phyloP scores from a whole-genome alignment of 1,284 basidiomycete genomes.

The Lentinula novae-zelandiae region DNA sequence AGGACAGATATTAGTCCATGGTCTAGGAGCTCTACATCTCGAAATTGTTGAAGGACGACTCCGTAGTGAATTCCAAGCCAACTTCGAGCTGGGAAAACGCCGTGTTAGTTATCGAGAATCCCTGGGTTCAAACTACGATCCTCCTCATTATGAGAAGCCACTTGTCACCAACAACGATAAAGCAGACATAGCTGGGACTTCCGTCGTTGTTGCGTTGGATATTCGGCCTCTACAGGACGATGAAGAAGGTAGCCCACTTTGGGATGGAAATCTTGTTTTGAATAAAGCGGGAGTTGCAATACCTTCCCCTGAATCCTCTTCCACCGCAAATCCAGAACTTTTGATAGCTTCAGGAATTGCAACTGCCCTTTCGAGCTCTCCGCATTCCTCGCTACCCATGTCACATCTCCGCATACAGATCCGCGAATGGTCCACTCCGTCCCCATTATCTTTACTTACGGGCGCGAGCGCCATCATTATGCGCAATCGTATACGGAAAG shows the following conservation, averaged over 20 bases:
- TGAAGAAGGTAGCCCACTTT: conserved; percentile 61
- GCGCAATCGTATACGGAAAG: conserved; percentile 52
- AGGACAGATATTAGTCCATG: conserved; percentile 81
- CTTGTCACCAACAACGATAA: not conserved
- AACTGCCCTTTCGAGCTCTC: conserved; percentile 70
- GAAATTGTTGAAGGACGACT: conserved; percentile 84
- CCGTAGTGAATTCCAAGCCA: conserved; percentile 74
- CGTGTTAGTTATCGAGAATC: conserved; percentile 82
- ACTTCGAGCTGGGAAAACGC: conserved; percentile 75
- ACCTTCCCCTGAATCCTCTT: conserved; percentile 48
- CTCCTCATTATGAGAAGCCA: not conserved
- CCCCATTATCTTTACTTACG: conserved; percentile 50
- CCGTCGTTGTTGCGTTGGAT: conserved; percentile 47
- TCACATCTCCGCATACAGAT: conserved; percentile 61
- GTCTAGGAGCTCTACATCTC: conserved; percentile 81
- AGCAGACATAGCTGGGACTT: conserved; percentile 19
- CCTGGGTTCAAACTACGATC: conserved; percentile 34
- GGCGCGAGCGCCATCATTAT: conserved; percentile 64
- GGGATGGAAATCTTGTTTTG: conserved; percentile 73
- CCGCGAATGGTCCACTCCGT: conserved; percentile 36
- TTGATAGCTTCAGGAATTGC: conserved; percentile 65
- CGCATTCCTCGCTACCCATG: conserved; percentile 67
- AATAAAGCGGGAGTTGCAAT: conserved; percentile 47
- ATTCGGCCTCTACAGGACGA: conserved; percentile 48
- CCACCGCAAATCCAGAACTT: conserved; percentile 39